Conservation (phyloP, 768 basidiomycete species). For the Clitopilus hobsonii region DNA sequence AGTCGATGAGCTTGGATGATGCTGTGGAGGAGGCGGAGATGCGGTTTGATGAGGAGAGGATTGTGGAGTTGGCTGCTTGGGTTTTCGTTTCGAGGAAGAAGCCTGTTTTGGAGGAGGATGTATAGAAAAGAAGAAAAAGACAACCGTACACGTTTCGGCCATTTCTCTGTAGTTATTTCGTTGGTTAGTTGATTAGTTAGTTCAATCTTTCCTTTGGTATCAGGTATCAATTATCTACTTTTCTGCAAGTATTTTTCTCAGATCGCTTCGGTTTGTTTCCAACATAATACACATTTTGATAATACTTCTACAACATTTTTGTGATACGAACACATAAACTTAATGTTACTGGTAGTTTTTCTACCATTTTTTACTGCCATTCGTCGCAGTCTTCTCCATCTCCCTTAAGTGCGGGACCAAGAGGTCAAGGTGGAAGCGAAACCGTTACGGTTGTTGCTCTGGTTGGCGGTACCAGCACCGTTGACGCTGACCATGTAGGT, state of each 20-base stretch:
- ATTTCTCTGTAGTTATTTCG: too few relatives aligned
- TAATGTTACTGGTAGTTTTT: too few relatives aligned
- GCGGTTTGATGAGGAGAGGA: neutral
- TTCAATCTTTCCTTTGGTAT: too few relatives aligned
- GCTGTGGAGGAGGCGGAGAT: neutral
- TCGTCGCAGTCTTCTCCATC: neutral
- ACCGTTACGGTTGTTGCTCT: constrained; percentile 48
- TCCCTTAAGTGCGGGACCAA: constrained; percentile 31
- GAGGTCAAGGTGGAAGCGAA: constrained; percentile 50
- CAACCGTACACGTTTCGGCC: too few relatives aligned
- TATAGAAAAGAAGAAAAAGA: too few relatives aligned
- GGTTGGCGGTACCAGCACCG: constrained; percentile 40
- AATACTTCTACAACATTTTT: too few relatives aligned
- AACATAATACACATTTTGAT: neutral
- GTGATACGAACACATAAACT: too few relatives aligned
- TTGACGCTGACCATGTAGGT: constrained; percentile 50
- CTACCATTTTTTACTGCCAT: too few relatives aligned
- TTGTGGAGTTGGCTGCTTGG: neutral
- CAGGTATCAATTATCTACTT: too few relatives aligned
- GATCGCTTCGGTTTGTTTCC: too few relatives aligned
- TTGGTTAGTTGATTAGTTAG: too few relatives aligned
- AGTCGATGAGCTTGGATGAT: neutral
- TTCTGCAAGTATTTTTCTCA: too few relatives aligned
- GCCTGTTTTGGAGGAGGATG: neutral
- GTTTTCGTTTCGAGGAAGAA: neutral